Percentiles rank a stretch among this genome's conserved stretches.
phyloP scores from a whole-genome alignment of 352 stramenopile genomes.

The Plasmopara viticola region DNA sequence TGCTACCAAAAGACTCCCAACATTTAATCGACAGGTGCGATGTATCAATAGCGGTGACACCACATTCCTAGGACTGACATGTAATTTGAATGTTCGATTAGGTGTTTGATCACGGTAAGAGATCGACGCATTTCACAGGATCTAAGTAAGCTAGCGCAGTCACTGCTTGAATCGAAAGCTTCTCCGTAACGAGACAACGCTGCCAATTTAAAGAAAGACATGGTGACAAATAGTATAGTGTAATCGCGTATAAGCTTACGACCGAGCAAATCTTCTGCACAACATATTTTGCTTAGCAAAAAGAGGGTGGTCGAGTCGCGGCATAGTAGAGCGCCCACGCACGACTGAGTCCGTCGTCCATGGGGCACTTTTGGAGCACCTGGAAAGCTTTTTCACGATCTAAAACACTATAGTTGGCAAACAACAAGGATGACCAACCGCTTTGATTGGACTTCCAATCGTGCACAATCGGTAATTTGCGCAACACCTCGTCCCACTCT shows the following conservation, averaged over 20 bases:
- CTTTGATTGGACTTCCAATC: slow-evolving; percentile 41
- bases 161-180: slow-evolving; percentile 40
- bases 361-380: slow-evolving; percentile 36
- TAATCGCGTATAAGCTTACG: no score
- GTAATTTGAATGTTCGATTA: slow-evolving; percentile 9
- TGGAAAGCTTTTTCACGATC: slow-evolving; percentile 30
- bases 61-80: slow-evolving; percentile 2
- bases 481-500: slow-evolving; percentile 58
- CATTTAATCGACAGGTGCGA: slow-evolving; percentile 31
- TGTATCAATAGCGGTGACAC: neutral
- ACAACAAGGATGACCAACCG: slow-evolving; percentile 57
- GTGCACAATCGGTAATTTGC: slow-evolving; percentile 39
- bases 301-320: slow-evolving; percentile 27
- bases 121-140: slow-evolving; percentile 20
- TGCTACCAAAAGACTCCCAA: slow-evolving; percentile 20
- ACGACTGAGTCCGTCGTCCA: slow-evolving; percentile 68
- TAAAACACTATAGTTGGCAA: slow-evolving; percentile 50
- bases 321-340: slow-evolving; percentile 61
- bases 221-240: no score
- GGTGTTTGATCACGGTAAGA: slow-evolving; percentile 31
- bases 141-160: slow-evolving; percentile 42
- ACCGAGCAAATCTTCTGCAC: neutral
- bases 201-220: slow-evolving; percentile 6
- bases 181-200: slow-evolving; percentile 7
- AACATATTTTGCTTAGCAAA: slow-evolving; percentile 11